Conservation (phyloP, 305 asterid genomes). For the Salvia sclarea region DNA sequence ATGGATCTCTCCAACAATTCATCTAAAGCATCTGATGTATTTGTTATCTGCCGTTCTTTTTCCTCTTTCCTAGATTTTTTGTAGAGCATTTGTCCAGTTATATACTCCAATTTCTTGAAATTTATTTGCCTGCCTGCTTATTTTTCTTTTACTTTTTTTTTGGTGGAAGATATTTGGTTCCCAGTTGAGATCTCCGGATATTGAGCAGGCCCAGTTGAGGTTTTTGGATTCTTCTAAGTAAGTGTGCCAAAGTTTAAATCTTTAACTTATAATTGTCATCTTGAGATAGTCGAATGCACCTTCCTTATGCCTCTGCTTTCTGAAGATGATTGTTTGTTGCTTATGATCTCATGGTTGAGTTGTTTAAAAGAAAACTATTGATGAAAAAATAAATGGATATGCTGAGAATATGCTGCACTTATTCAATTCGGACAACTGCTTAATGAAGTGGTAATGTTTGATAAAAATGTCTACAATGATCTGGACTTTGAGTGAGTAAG, state of each 20-base stretch:
- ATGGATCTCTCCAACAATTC: constrained; percentile 33
- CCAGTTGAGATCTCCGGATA: constrained; percentile 59
- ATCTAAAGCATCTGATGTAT: constrained; percentile 41
- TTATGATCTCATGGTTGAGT: constrained; percentile 8
- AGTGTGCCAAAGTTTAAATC: constrained; percentile 33
- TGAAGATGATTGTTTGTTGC: neutral
- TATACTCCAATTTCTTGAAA: constrained; percentile 22
- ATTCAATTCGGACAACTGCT: neutral
- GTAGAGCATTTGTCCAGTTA: neutral
- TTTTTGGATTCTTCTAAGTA: constrained; percentile 50
- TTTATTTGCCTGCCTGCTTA: constrained; percentile 12
- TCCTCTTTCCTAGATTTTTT: neutral
- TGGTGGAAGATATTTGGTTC: constrained; percentile 62
- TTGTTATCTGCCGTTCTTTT: constrained; percentile 6
- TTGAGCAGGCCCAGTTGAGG: constrained; percentile 51
- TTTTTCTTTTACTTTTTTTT: neutral
- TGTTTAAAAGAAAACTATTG: neutral
- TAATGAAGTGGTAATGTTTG: constrained; percentile 27
- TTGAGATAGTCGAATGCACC: neutral
- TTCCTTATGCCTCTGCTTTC: constrained; percentile 6
- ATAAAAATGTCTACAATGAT: constrained; percentile 12
- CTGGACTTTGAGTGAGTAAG: neutral
- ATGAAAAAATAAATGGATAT: neutral
- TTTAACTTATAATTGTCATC: constrained; percentile 12
- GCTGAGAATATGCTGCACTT: constrained; percentile 16